Conservation (phyloP, 768 basidiomycete genomes). For the Dioszegia crocea region DNA sequence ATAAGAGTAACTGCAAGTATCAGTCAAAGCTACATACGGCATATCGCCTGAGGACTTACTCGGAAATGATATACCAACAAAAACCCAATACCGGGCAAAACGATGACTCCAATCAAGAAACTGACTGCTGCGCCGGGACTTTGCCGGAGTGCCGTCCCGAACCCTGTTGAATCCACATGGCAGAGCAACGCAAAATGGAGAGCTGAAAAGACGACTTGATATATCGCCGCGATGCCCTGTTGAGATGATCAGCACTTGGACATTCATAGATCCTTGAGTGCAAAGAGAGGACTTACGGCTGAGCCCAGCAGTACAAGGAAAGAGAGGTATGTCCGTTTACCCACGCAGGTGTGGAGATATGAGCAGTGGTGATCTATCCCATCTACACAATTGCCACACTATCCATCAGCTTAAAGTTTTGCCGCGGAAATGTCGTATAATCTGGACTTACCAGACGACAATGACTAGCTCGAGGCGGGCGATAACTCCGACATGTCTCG, state of each 20-base stretch:
- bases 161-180: conserved; percentile 55
- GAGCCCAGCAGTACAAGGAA: conserved; percentile 80
- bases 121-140: conserved; percentile 76
- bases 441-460: conserved; percentile 72
- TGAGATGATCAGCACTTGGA: neutral
- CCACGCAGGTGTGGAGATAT: conserved; percentile 84
- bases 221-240: conserved; percentile 68
- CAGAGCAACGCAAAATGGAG: conserved; percentile 72
- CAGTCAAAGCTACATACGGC: neutral
- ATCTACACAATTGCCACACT: conserved; percentile 98
- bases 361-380: conserved; percentile 60
- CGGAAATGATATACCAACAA: conserved; percentile 78
- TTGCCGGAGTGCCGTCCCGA: conserved; percentile 53
- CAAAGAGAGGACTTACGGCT: conserved; percentile 58
- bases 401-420: conserved; percentile 5
- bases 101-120: conserved; percentile 65
- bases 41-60: conserved; percentile 55
- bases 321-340: conserved; percentile 88
- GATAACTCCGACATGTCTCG: conserved; percentile 83
- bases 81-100: conserved; percentile 79
- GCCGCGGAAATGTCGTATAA: neutral
- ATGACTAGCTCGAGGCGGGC: conserved; percentile 90
- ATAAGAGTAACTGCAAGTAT: conserved; percentile 57
- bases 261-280: neutral
- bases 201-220: conserved; percentile 77